A percentile compares a stretch with the other conserved stretches of the same genome.
These are phyloP conservation scores for Escallonia herrerae DNA, from an alignment of 129 eudicot species.

Conservation along the genomic window DNA sequence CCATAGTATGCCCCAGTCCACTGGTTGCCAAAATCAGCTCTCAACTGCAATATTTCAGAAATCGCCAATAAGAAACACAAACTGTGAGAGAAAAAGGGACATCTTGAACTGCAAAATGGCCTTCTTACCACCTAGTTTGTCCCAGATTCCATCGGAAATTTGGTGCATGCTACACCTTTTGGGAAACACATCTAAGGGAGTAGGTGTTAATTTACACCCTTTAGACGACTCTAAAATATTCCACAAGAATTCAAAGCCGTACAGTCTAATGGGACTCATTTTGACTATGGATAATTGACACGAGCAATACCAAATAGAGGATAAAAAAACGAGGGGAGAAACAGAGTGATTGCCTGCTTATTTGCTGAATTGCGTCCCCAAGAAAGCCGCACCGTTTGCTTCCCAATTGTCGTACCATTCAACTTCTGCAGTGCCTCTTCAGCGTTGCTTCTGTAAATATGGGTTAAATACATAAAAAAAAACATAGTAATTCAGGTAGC, in stretches of 20 bases:
- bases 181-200: no score
- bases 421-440: slow-evolving; percentile 84
- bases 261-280: no score
- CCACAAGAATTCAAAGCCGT: no score
- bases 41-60: slow-evolving; percentile 40
- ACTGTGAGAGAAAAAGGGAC: neutral
- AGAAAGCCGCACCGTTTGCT: slow-evolving; percentile 84
- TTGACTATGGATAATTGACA: no score
- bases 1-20: slow-evolving; percentile 87
- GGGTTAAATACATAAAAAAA: slow-evolving; percentile 4
- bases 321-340: neutral
- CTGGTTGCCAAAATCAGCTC: slow-evolving; percentile 64
- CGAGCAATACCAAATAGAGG: neutral
- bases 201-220: no score
- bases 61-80: neutral
- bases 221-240: no score
- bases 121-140: no score
- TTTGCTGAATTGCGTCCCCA: slow-evolving; percentile 94
- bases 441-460: slow-evolving; percentile 56
- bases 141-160: no score
- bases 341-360: slow-evolving; percentile 46
- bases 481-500: neutral
- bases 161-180: no score
- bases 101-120: no score
- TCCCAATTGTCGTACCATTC: slow-evolving; percentile 74